Evolutionary conservation across 352 stramenopile genomes (phyloP).

Genomic region (Pythium folliculosum): DNA sequence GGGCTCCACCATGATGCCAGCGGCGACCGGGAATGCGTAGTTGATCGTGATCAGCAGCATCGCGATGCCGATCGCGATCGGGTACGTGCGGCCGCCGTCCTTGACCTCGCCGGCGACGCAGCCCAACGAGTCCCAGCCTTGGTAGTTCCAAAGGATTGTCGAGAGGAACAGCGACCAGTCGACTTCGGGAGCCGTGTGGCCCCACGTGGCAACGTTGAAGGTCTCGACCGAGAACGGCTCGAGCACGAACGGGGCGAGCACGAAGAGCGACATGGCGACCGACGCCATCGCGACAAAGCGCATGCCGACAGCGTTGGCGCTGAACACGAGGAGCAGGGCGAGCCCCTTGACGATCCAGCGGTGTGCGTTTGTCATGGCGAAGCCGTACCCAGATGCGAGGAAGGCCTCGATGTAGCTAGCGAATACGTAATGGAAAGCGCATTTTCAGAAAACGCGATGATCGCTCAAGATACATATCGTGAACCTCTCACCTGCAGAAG

Average conservation of each 20-base stretch:
- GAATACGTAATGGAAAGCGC: no score
- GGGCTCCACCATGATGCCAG: constrained; percentile 74
- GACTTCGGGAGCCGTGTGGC: constrained; percentile 61
- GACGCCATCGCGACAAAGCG: constrained; percentile 71
- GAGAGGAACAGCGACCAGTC: constrained; percentile 87
- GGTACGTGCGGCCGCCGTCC: constrained; percentile 75
- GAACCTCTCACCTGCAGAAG: constrained; percentile 54
- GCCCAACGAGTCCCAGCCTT: constrained; percentile 86
- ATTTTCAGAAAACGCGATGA: background rate
- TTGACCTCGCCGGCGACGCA: constrained; percentile 87
- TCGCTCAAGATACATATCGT: background rate
- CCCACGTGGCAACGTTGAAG: constrained; percentile 78
- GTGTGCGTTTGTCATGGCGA: constrained; percentile 51
- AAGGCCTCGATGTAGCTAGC: constrained; percentile 79
- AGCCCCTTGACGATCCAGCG: constrained; percentile 73
- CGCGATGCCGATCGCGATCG: constrained; percentile 81
- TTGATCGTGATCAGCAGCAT: constrained; percentile 85
- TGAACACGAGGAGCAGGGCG: constrained; percentile 72
- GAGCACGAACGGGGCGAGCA: constrained; percentile 78
- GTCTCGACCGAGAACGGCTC: constrained; percentile 72
- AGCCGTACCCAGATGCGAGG: constrained; percentile 56
- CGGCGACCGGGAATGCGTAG: constrained; percentile 82
- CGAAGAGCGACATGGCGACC: constrained; percentile 81
- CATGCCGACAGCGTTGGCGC: constrained; percentile 75
- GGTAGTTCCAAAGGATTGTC: constrained; percentile 87